Conservation (phyloP, 2,329 filamentous ascomycete species). For the Penicillium sclerotigenum region DNA sequence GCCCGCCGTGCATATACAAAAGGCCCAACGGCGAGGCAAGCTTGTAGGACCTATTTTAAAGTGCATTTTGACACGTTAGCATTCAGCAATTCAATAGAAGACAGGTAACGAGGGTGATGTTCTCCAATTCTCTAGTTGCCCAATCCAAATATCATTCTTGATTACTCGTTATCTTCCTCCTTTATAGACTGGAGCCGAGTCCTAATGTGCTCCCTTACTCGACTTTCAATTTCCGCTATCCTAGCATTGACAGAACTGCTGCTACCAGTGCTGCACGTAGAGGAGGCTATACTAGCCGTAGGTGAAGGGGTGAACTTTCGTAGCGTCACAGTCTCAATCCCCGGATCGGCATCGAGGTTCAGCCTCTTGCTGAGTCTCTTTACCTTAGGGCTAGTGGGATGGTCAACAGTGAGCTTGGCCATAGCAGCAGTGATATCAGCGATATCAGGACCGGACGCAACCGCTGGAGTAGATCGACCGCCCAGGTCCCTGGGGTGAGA, state of each 20-base stretch:
- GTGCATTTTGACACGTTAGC: neutral
- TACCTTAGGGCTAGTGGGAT: neutral
- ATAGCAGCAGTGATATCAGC: neutral
- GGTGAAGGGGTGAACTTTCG: neutral
- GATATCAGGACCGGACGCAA: neutral
- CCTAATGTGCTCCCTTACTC: neutral
- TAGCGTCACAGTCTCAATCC: neutral
- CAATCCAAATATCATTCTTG: neutral
- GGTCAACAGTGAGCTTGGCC: neutral
- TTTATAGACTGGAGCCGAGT: neutral
- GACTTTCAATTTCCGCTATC: conserved; percentile 1
- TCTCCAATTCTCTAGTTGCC: neutral
- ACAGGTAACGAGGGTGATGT: neutral
- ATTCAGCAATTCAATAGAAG: neutral
- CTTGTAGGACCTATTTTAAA: neutral
- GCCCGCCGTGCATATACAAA: neutral
- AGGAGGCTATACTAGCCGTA: neutral
- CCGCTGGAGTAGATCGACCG: neutral
- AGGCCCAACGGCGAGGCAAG: neutral
- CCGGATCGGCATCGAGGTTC: neutral
- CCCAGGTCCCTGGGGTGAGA: neutral
- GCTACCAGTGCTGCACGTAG: neutral
- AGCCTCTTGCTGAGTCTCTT: neutral
- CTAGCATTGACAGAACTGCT: neutral
- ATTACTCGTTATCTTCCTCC: neutral